Base-by-base conservation (phyloP, 2,329 filamentous ascomycete genomes). In the Truncatella angustata region DNA sequence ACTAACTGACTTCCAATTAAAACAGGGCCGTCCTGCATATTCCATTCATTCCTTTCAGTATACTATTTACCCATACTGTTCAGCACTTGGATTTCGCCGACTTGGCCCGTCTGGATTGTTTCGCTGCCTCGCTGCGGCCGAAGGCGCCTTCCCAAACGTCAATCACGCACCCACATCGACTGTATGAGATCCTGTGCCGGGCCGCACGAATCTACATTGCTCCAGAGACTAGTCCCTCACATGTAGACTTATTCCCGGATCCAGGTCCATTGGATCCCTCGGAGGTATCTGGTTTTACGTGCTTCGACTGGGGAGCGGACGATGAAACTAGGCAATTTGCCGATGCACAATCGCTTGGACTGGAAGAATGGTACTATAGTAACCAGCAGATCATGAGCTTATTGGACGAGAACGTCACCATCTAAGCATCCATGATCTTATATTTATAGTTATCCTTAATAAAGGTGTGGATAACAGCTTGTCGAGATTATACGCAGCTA, bases 31-130 rank as follows among this genome's bases (percentile, higher is more conserved):
- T 72, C 3, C 43, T 72, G 1, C 62, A 71, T 16, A 61, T 56
- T 1, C 69, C 70, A 3, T 73, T 72, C 51, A 64, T 69, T 2
- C 63, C 71, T 2, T 73, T 72, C 46, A 71, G 62, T 42, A 68
- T 72, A 4, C 36, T 73, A 32, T 68, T 73, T 45, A 65, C 62
- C 1, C 62, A 61, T 6, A 60, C 60, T 4, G 56, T 72, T 23
- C 60, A 66, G 49, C 54, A 56, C 20, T 54, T 55, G 5, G 60
- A 66, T 39, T 18, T 45, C 18, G 51, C 47, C 20, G 62, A 66
- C 24, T 46, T 67, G 28, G 34, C 32, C 48, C 46, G 56, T 7
- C 44, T 72, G 1, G 63, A 70, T 10, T 49, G 56, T 4, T 73
- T 73, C 36, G 58, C 62, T 4, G 54, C 56, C 4, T 73, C 70